A percentile compares a stretch with the other conserved stretches of the same genome.
phyloP scores from a whole-genome alignment of 2,329 filamentous ascomycete species.

The Bipolaris victoriae region DNA sequence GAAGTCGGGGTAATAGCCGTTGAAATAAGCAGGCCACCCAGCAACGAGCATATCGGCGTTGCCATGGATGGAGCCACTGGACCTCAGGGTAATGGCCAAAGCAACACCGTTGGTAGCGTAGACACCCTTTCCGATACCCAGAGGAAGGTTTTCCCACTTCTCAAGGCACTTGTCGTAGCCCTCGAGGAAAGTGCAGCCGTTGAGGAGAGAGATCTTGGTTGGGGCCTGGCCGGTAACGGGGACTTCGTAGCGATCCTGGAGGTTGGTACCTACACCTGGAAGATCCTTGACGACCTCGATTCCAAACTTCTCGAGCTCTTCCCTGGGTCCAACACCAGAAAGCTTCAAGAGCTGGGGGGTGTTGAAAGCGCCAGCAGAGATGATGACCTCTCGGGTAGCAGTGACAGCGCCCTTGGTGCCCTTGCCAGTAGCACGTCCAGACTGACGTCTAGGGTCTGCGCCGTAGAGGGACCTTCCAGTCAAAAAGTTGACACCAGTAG shows the following conservation, averaged over 20 bases:
- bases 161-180: slow-evolving; percentile 54
- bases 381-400: slow-evolving; percentile 36
- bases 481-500: slow-evolving; percentile 51
- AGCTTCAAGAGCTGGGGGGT: slow-evolving; percentile 67
- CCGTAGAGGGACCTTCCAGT: slow-evolving; percentile 49
- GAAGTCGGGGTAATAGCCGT: slow-evolving; percentile 62
- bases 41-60: slow-evolving; percentile 61
- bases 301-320: slow-evolving; percentile 59
- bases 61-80: slow-evolving; percentile 47
- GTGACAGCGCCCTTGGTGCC: slow-evolving; percentile 35
- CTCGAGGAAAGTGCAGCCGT: slow-evolving; percentile 50
- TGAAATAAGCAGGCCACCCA: slow-evolving; percentile 60
- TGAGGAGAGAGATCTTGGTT: slow-evolving; percentile 42
- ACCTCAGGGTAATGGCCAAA: slow-evolving; percentile 53
- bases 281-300: slow-evolving; percentile 63
- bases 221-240: slow-evolving; percentile 53
- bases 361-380: slow-evolving; percentile 62
- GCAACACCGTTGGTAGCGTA: slow-evolving; percentile 62
- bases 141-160: slow-evolving; percentile 50
- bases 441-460: slow-evolving; percentile 43
- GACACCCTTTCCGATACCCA: slow-evolving; percentile 46
- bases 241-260: slow-evolving; percentile 65
- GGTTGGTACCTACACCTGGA: slow-evolving; percentile 68
- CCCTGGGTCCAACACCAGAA: slow-evolving; percentile 65
- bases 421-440: slow-evolving; percentile 15